Evolutionary conservation across 2,329 filamentous ascomycete species (phyloP).

Genomic region (Talaromyces sp.): DNA sequence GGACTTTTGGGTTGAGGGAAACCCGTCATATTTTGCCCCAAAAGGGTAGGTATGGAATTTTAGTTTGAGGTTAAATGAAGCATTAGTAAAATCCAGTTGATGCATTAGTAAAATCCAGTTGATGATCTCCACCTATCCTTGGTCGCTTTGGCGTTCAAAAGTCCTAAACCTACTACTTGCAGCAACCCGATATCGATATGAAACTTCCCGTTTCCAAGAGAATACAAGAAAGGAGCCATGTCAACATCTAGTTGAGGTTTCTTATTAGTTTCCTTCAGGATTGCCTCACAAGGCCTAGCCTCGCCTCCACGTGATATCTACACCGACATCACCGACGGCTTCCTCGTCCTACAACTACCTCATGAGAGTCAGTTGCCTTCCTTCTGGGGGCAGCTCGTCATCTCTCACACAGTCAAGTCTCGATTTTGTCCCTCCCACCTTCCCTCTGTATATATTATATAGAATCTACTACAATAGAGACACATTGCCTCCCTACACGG

Average conservation of each 20-base stretch:
- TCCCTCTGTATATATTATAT: conserved; percentile 12
- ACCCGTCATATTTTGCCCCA: no score
- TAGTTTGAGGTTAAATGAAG: no score
- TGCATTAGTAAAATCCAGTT: no score
- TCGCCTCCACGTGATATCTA: conserved; percentile 6
- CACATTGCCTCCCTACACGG: conserved; percentile 11
- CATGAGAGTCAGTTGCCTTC: conserved; percentile 8
- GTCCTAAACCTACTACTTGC: no score
- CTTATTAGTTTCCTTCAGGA: background rate
- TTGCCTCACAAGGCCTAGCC: background rate
- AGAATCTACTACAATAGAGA: conserved; percentile 11
- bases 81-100: no score
- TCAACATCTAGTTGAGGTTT: no score
- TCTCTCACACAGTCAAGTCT: conserved; percentile 11
- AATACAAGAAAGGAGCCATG: no score
- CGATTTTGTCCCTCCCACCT: conserved; percentile 1
- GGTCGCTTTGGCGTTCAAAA: no score
- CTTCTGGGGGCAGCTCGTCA: conserved; percentile 6
- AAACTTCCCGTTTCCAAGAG: no score
- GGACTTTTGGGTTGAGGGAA: conserved; percentile 3
- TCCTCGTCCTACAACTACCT: conserved; percentile 7
- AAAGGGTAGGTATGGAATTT: no score
- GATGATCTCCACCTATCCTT: no score
- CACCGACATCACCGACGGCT: conserved; percentile 2
- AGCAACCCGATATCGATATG: no score